Percentiles rank a stretch among this genome's conserved stretches.
phyloP scores from a whole-genome alignment of 371 early-diverging fungal genomes.

The Cladochytrium tenue region DNA sequence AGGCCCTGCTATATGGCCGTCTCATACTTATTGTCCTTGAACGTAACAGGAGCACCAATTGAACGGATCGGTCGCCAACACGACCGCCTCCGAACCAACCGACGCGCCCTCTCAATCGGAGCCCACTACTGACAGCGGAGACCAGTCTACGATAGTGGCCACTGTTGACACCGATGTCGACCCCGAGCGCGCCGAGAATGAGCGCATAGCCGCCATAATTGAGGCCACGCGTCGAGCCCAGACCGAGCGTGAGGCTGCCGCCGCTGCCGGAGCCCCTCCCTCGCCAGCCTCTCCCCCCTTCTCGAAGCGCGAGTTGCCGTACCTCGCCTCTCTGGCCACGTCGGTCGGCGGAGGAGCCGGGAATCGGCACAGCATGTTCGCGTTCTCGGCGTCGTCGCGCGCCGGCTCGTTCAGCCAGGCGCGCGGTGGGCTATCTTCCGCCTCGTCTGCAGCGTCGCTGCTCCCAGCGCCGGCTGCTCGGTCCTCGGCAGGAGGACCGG shows the following conservation, averaged over 20 bases:
- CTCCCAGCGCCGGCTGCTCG: conserved; percentile 4
- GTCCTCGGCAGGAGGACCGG: conserved; percentile 24
- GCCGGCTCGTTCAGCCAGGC: background rate
- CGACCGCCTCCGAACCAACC: no score
- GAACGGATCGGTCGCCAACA: no score
- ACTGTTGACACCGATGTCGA: no score
- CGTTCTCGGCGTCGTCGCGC: background rate
- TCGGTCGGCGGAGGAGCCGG: background rate
- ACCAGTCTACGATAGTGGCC: no score
- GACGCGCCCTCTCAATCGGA: no score
- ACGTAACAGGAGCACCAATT: no score
- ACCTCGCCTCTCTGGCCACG: background rate
- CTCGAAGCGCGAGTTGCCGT: no score
- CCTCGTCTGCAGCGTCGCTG: conserved; percentile 5
- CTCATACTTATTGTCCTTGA: no score
- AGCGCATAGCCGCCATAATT: background rate
- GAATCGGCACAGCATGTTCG: conserved; percentile 1
- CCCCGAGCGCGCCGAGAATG: background rate
- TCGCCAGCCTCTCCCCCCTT: background rate
- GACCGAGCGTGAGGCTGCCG: background rate
- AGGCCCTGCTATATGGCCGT: no score
- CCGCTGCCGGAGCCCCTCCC: background rate
- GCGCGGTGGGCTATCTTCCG: background rate
- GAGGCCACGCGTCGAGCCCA: background rate
- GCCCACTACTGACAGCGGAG: no score